Conservation (phyloP, 345 rosid genomes). For the Diplotaxis tenuifolia region DNA sequence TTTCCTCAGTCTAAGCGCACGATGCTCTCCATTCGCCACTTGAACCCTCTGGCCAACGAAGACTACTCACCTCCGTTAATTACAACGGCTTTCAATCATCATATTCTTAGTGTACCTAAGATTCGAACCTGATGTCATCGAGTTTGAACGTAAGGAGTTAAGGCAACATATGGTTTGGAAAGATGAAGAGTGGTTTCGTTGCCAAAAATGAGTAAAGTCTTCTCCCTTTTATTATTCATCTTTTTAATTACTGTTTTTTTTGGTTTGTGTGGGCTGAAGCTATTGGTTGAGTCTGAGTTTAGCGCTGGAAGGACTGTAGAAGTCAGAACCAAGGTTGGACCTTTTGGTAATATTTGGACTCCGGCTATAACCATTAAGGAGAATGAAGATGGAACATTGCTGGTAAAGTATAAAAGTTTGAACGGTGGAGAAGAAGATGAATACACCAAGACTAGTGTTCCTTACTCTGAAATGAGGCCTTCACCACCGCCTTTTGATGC, state of each 20-base stretch:
- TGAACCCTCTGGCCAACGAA: conserved; percentile 1
- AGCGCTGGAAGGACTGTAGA: conserved; percentile 54
- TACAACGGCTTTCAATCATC: no score
- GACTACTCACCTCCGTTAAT: background rate
- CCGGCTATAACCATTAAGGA: conserved; percentile 59
- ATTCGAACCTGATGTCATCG: conserved; percentile 46
- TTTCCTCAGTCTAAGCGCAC: conserved; percentile 25
- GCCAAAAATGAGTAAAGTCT: conserved; percentile 9
- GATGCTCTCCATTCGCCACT: conserved; percentile 23
- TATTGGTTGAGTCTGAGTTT: conserved; percentile 40
- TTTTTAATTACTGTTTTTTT: background rate
- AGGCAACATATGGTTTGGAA: conserved; percentile 54
- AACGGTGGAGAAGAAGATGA: conserved; percentile 34
- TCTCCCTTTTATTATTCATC: background rate
- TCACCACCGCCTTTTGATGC: conserved; percentile 40
- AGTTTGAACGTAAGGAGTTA: conserved; percentile 41
- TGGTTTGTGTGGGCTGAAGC: conserved; percentile 40
- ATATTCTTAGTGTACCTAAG: conserved; percentile 46
- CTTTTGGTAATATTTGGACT: conserved; percentile 47
- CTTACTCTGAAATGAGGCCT: conserved; percentile 42
- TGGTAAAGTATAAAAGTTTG: conserved; percentile 40
- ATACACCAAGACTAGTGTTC: conserved; percentile 5
- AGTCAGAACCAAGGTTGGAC: conserved; percentile 35
- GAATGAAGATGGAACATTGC: conserved; percentile 38
- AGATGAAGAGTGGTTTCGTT: conserved; percentile 28